Evolutionary conservation across 768 basidiomycete species (phyloP).

Genomic region (Termitomyces sp.): DNA sequence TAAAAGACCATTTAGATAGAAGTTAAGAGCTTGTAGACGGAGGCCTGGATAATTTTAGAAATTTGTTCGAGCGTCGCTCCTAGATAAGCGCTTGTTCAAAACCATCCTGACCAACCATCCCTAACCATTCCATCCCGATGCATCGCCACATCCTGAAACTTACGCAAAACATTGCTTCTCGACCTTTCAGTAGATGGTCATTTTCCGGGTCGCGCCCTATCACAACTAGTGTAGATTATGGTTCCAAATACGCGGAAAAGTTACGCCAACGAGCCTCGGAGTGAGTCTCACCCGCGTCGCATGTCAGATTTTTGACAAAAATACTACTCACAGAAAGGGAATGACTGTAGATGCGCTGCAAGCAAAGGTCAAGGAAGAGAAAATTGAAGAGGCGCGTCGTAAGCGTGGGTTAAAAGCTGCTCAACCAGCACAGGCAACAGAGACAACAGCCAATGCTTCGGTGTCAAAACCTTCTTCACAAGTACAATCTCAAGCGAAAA

Average conservation of each 20-base stretch:
- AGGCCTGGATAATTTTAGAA: background rate
- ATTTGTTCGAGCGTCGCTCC: background rate
- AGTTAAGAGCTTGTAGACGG: background rate
- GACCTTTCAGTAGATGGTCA: background rate
- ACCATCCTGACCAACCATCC: background rate
- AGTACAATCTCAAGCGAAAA: constrained; percentile 3
- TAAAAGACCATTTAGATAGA: background rate
- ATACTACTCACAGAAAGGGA: constrained; percentile 32
- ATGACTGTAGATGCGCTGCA: constrained; percentile 34
- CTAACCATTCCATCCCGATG: background rate
- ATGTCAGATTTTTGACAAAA: constrained; percentile 16
- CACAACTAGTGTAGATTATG: constrained; percentile 19
- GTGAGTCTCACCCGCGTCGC: constrained; percentile 22
- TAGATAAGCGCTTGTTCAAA: background rate
- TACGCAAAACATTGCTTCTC: background rate
- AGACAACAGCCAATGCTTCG: constrained; percentile 6
- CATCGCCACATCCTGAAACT: constrained; percentile 7
- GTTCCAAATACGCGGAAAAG: constrained; percentile 64
- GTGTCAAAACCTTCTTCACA: constrained; percentile 7
- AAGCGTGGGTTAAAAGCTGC: constrained; percentile 13
- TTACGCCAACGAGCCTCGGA: constrained; percentile 52
- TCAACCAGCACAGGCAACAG: constrained; percentile 2
- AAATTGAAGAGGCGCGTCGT: constrained; percentile 20
- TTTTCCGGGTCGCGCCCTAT: background rate
- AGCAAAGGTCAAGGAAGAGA: constrained; percentile 26